These are phyloP conservation scores for Paramecium biaurelia DNA, from an alignment of 73 alveolate species.

Conservation along the genomic window DNA sequence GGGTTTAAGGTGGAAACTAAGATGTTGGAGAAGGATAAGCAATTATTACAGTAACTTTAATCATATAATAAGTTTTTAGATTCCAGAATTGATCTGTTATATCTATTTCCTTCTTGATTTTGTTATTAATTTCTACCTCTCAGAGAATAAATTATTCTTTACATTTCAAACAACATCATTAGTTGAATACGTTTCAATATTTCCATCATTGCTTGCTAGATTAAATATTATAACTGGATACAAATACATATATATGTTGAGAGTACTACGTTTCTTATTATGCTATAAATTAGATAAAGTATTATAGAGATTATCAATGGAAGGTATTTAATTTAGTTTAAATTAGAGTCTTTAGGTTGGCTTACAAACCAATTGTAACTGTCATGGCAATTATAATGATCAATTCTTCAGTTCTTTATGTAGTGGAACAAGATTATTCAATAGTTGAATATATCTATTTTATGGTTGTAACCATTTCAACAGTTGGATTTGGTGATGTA, in stretches of 20 bases:
- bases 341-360: conserved; percentile 67
- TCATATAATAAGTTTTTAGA: neutral
- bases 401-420: neutral
- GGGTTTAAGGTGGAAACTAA: neutral
- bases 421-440: conserved; percentile 3
- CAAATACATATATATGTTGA: conserved; percentile 57
- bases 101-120: conserved; percentile 59
- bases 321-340: conserved; percentile 55
- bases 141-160: conserved; percentile 70
- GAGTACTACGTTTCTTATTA: conserved; percentile 72
- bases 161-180: conserved; percentile 47
- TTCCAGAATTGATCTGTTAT: conserved; percentile 6
- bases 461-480: conserved; percentile 27
- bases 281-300: conserved; percentile 67
- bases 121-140: conserved; percentile 64
- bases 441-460: conserved; percentile 10
- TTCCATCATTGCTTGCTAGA: conserved; percentile 73
- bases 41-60: neutral
- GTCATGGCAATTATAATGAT: conserved; percentile 5
- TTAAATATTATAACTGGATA: conserved; percentile 42
- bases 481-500: conserved; percentile 87
- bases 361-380: conserved; percentile 64
- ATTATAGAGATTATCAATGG: conserved; percentile 65
- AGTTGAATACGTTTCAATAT: conserved; percentile 66
- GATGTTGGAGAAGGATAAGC: neutral